Base-by-base conservation (phyloP, 805 yeast genomes). In the Priceomyces fermenticarens region DNA sequence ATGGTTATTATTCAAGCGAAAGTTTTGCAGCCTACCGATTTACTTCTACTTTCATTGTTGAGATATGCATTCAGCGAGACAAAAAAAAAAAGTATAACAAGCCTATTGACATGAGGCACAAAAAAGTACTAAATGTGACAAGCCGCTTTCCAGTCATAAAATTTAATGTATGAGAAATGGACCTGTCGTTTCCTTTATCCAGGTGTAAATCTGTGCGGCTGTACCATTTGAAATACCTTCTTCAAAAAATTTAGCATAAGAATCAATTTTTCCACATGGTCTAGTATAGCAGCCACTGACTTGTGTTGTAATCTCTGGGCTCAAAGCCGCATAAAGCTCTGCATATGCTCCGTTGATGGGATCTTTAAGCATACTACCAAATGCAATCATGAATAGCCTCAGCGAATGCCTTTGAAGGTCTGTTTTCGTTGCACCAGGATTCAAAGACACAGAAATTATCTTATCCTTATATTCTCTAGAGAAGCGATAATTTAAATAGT, bases 321-420 rank as follows among this genome's bases (percentile, higher is more conserved):
- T 47, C 37, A 74, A 54, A 0, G 72, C 72, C 2, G 70, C 77
- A 45, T 53, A 72, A 13, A 72, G 52, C 44, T 67, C 76, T 8
- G 78, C 52, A 41, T 66, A 62, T 1, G 78, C 73, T 10, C 80
- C 81, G 32, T 60, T 61, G 27, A 48, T 46, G 4, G 62, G 40
- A 9, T 53, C 53, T 6, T 51, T 40, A 45, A 52, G 50, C 8
- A 16, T 16, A 3, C n/a, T 11, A 25, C 12, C 3, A 35, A 11
- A 10, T 3, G 15, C 3, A 13, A 23, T 12, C 2, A 15, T 12
- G 15, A 25, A 14, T 35, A 31, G 16, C 3, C 8, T 12, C 4
- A 40, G 32, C 6, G 42, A 13, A 32, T 55, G 40, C 40, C 73
- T 61, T 30, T 51, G 51, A 25, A 73, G 48, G 4, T 68, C 70